Base-by-base conservation (phyloP, 176 grass and related monocot species). In the Musa acuminata region DNA sequence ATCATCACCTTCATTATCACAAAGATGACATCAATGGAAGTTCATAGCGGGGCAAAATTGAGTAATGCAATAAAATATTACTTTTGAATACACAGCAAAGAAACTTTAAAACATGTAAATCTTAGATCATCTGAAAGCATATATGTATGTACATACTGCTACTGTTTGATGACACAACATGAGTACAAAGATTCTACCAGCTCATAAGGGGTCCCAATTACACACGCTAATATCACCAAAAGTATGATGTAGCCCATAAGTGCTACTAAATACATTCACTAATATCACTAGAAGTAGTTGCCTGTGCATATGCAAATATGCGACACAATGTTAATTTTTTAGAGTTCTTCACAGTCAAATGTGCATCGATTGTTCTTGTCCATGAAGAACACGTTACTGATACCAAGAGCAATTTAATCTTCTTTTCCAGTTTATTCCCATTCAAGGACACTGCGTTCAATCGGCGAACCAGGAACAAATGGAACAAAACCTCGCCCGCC, bases 401-500 rank as follows among this genome's bases (percentile, higher is more conserved):
- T 43, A 43, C 35, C 35, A 43, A 43, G 35, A 43, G 35, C 35
- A 43, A 43, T 43, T 67, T 29, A 21, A 13, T 29, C 3, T 3
- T 64, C 25, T 65, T 50, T 49, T 73, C 43, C 52, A 17, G 26
- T 52, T 77, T 60, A 85, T 72, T 85, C 66, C 57, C 55, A 29
- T 14, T 27, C 51, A 77, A 81, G 27, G 78, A 83, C 70, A 55
- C 71, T 92, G 29, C 85, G 83, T 74, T 92, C 93, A 1, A 75
- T 86, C 0, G 93, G 93, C 0, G 93, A 92, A 14, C 93, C 83
- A 1, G 93, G 87, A 64, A 83, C 77, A 14, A 84, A 88, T n/a
- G 85, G 93, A 14, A 90, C 87, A 1, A 96, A 96, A 26, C 93
- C 89, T 8, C 89, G 73, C 55, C 89, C 93, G 1, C 93, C 93